phyloP scores from a whole-genome alignment of 148 eudicot species.

The Vaccinium myrtillus region DNA sequence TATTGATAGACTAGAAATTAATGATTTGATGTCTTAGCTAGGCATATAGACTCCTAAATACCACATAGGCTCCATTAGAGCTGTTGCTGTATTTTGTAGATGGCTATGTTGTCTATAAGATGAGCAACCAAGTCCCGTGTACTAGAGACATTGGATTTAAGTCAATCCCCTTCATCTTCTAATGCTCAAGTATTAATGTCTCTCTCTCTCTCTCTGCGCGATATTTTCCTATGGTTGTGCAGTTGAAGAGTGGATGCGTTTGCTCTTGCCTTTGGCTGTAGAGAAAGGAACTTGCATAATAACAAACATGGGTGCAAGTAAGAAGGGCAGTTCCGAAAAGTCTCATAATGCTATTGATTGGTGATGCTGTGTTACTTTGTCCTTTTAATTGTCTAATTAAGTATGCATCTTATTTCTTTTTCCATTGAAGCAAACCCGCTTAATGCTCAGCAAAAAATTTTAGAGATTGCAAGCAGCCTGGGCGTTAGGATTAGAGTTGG shows the following conservation, averaged over 20 bases:
- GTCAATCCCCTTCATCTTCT: background rate
- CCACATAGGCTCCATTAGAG: background rate
- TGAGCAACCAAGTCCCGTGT: no score
- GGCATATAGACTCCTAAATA: background rate
- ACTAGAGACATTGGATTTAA: background rate
- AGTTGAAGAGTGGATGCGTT: slow-evolving; percentile 92
- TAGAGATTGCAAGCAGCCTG: slow-evolving; percentile 61
- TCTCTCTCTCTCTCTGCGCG: background rate
- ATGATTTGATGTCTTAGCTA: background rate
- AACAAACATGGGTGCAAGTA: slow-evolving; percentile 99
- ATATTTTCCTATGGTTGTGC: slow-evolving; percentile 26
- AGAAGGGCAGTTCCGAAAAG: slow-evolving; percentile 21
- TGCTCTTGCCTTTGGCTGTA: slow-evolving; percentile 93
- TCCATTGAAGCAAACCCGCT: slow-evolving; percentile 51
- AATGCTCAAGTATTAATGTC: background rate
- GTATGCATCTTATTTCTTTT: slow-evolving; percentile 17
- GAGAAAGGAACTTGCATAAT: slow-evolving; percentile 82
- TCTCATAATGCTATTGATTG: slow-evolving; percentile 3
- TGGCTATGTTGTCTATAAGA: background rate
- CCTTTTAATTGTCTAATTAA: slow-evolving; percentile 5
- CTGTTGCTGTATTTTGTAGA: background rate
- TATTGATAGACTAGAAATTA: background rate
- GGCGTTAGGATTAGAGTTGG: slow-evolving; percentile 61
- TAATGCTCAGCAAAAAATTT: slow-evolving; percentile 79
- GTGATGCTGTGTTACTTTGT: slow-evolving; percentile 13